phyloP scores from a whole-genome alignment of 2,329 filamentous ascomycete genomes.

The Fusarium camptoceras region DNA sequence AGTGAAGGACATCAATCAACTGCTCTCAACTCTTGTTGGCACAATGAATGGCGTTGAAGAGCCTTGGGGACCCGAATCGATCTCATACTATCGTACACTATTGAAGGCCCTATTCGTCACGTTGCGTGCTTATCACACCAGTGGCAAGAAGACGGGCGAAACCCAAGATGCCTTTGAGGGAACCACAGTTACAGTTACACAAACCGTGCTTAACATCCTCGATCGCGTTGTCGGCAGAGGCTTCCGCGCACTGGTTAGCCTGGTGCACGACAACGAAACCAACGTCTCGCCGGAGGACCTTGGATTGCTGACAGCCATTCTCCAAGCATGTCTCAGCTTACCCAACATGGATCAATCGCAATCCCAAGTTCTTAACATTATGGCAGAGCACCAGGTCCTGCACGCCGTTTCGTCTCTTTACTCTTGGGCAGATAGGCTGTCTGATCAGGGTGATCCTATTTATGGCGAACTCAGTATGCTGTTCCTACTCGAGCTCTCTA shows the following conservation, averaged over 20 bases:
- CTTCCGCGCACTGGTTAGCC: constrained; percentile 82
- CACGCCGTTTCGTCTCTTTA: constrained; percentile 89
- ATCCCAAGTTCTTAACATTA: constrained; percentile 75
- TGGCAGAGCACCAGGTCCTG: constrained; percentile 77
- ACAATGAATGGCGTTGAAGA: constrained; percentile 66
- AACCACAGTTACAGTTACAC: constrained; percentile 60
- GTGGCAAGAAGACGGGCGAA: constrained; percentile 49
- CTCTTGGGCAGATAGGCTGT: constrained; percentile 90
- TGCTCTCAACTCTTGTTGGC: constrained; percentile 63
- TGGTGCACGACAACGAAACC: constrained; percentile 81
- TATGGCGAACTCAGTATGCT: constrained; percentile 93
- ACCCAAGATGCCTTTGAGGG: constrained; percentile 51
- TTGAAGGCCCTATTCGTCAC: constrained; percentile 88
- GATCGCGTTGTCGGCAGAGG: constrained; percentile 83
- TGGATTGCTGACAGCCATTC: constrained; percentile 84
- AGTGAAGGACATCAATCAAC: constrained; percentile 63
- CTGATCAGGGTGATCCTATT: constrained; percentile 82
- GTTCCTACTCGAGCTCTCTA: constrained; percentile 89
- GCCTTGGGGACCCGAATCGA: constrained; percentile 63
- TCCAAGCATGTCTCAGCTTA: constrained; percentile 85
- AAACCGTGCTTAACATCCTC: constrained; percentile 81
- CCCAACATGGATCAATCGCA: constrained; percentile 80
- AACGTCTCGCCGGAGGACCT: constrained; percentile 79
- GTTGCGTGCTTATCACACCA: constrained; percentile 71
- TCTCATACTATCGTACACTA: constrained; percentile 83